Base-by-base conservation (phyloP, 805 yeast species). In the Huiozyma naganishii region DNA sequence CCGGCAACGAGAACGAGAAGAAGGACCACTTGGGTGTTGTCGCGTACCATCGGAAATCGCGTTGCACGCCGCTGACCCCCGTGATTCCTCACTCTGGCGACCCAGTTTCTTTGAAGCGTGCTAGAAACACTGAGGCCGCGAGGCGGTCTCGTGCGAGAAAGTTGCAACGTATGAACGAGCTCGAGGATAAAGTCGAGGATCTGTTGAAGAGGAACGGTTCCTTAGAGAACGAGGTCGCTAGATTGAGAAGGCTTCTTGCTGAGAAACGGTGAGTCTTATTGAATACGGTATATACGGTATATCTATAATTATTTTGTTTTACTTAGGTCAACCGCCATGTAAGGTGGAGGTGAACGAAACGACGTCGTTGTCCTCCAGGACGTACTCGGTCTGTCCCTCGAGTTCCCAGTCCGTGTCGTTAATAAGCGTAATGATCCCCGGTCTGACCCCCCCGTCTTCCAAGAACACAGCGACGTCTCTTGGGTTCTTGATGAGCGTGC, bases 401-500 rank as follows among this genome's bases (percentile, higher is more conserved):
- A 90, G 65, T 57, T 90, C 98, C 97, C 97, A 90, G 65, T 90
- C 98, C 0, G 95, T 79, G 59, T 90, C 97, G 57, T 90, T 90
- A 48, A 90, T 83, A 44, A 90, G 71, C 7, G 92, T 95, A 48
- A 90, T 68, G 39, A 90, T 86, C 2, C 98, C 98, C 0, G 97
- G 95, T 41, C 97, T 77, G 10, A 87, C 79, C 1, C 80, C 74
- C 8, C 70, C 95, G 52, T 85, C 89, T 53, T 85, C 92, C 6
- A 89, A 70, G 55, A 90, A 88, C 9, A 88, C 82, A 4, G 77
- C 81, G 29, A 73, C 66, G 55, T 83, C 88, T 46, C 75, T 76
- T 32, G 76, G 69, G 48, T 82, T 77, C 28, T 69, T 68, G 30
- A 83, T 73, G 61, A 83, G 69, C 10, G 70, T 70, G 6, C 66